These are phyloP conservation scores for Dispira parvispora DNA, from an alignment of 192 early-diverging fungal genomes.

Conservation along the genomic window DNA sequence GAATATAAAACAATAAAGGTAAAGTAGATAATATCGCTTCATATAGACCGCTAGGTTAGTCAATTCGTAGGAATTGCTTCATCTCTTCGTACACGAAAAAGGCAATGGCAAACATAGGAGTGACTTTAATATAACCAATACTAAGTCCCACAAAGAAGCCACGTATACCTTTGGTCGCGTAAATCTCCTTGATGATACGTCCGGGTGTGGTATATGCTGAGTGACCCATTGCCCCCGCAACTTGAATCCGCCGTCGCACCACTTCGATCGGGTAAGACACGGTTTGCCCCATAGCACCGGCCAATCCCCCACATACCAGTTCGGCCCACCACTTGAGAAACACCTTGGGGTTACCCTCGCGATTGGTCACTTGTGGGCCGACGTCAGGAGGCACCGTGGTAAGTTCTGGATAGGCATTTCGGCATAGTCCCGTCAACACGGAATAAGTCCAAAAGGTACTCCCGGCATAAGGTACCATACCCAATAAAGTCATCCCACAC, in stretches of 20 bases:
- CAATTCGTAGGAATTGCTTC: slow-evolving; percentile 27
- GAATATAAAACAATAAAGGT: no score
- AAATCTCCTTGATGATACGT: slow-evolving; percentile 47
- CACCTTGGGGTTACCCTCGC: slow-evolving; percentile 10
- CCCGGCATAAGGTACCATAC: slow-evolving; percentile 96
- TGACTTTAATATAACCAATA: slow-evolving; percentile 92
- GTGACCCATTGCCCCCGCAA: slow-evolving; percentile 43
- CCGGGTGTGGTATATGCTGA: slow-evolving; percentile 29
- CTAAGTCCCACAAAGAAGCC: slow-evolving; percentile 96
- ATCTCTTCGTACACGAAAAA: slow-evolving; percentile 76
- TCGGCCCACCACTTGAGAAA: slow-evolving; percentile 60
- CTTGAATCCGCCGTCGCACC: slow-evolving; percentile 70
- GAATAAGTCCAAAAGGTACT: slow-evolving; percentile 89
- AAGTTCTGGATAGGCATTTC: slow-evolving; percentile 22
- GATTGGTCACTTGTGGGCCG: slow-evolving; percentile 18
- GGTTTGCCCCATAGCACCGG: slow-evolving; percentile 75
- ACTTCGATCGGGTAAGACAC: slow-evolving; percentile 86
- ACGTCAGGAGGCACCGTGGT: slow-evolving; percentile 18
- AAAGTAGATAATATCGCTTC: no score
- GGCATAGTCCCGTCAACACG: slow-evolving; percentile 40
- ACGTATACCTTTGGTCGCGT: slow-evolving; percentile 39
- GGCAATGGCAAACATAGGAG: slow-evolving; percentile 78
- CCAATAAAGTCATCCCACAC: slow-evolving; percentile 69
- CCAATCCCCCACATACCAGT: slow-evolving; percentile 60
- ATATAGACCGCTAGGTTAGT: no score